phyloP scores from a whole-genome alignment of 2,329 filamentous ascomycete genomes.

The Colletotrichum liaoningense region DNA sequence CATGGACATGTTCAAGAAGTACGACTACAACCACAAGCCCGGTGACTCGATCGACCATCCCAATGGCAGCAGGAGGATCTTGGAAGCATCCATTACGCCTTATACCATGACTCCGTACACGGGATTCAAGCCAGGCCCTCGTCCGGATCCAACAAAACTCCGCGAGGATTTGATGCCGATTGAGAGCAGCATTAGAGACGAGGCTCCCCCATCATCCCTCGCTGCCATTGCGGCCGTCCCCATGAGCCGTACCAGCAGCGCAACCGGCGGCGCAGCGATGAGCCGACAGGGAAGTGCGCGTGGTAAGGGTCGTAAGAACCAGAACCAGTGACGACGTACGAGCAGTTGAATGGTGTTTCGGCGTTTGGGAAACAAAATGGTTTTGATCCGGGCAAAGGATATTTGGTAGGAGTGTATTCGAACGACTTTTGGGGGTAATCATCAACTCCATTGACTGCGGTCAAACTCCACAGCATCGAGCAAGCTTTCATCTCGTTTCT shows the following conservation, averaged over 20 bases:
- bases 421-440: not conserved
- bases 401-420: not conserved
- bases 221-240: conserved; percentile 51
- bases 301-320: conserved; percentile 56
- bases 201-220: conserved; percentile 43
- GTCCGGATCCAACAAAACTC: conserved; percentile 61
- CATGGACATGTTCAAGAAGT: conserved; percentile 69
- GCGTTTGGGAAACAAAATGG: conserved; percentile 24
- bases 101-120: conserved; percentile 60
- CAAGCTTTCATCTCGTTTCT: conserved; percentile 17
- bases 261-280: conserved; percentile 65
- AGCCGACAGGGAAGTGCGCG: conserved; percentile 66
- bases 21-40: conserved; percentile 63
- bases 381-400: not conserved
- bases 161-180: conserved; percentile 63
- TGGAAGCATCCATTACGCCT: conserved; percentile 65
- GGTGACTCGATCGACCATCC: conserved; percentile 67
- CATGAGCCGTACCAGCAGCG: conserved; percentile 67
- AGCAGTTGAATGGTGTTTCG: conserved; percentile 20
- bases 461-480: conserved; percentile 6
- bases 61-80: conserved; percentile 64
- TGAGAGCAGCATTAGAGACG: conserved; percentile 55
- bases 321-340: conserved; percentile 41
- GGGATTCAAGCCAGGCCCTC: conserved; percentile 58
- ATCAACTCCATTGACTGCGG: conserved; percentile 7